phyloP scores from a whole-genome alignment of 306 rosid genomes.

The Vicia villosa region DNA sequence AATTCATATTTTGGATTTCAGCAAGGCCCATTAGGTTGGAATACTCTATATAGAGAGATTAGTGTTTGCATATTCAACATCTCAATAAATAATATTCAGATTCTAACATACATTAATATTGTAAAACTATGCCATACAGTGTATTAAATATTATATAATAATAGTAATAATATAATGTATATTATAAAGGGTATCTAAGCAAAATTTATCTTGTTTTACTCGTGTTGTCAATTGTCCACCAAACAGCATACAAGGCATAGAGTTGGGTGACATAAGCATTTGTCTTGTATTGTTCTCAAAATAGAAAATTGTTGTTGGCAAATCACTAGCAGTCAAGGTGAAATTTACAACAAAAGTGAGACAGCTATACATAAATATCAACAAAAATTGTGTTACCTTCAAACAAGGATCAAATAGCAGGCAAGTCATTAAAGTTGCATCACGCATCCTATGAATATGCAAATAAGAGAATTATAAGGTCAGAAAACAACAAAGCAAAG shows the following conservation, averaged over 20 bases:
- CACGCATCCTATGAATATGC: slow-evolving; percentile 69
- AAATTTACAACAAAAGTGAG: slow-evolving; percentile 11
- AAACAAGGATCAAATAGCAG: slow-evolving; percentile 84
- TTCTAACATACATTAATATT: not conserved
- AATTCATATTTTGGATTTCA: too few relatives aligned
- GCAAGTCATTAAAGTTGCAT: slow-evolving; percentile 86
- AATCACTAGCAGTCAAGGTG: not conserved
- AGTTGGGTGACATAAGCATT: not conserved
- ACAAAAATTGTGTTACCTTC: slow-evolving; percentile 60
- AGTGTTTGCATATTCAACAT: too few relatives aligned
- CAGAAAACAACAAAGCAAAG: slow-evolving; percentile 28
- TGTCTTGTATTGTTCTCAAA: not conserved
- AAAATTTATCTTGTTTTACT: not conserved
- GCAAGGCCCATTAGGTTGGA: too few relatives aligned
- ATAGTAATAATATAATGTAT: not conserved
- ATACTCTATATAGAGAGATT: too few relatives aligned
- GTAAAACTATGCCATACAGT: not conserved
- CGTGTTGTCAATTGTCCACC: not conserved
- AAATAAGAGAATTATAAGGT: slow-evolving; percentile 19
- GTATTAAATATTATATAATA: not conserved
- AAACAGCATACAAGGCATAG: not conserved
- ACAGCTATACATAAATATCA: slow-evolving; percentile 22
- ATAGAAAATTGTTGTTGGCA: slow-evolving; percentile 12
- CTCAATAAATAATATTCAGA: too few relatives aligned
- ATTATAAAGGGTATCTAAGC: not conserved